Conservation (phyloP, 2,329 filamentous ascomycete species). For the Cryphonectria radicalis region DNA sequence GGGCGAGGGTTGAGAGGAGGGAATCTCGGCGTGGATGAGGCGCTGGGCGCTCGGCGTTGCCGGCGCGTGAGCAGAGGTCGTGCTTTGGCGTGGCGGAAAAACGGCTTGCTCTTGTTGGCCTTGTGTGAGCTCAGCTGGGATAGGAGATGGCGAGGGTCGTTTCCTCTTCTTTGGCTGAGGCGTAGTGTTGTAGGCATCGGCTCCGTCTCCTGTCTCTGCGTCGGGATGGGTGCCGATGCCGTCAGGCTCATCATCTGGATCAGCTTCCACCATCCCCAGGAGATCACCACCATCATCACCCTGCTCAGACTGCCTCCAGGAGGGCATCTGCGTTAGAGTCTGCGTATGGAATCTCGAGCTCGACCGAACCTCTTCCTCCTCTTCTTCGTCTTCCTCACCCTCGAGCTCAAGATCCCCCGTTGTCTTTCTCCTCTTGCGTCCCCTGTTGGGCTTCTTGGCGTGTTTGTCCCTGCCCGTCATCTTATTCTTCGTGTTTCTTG, state of each 20-base stretch:
- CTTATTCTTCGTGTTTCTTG: background rate
- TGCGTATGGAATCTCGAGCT: conserved; percentile 40
- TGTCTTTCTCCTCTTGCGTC: conserved; percentile 21
- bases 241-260: conserved; percentile 35
- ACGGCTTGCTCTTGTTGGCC: background rate
- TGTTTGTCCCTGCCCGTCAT: conserved; percentile 8
- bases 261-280: conserved; percentile 30
- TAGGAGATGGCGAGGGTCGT: background rate
- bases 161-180: conserved; percentile 21
- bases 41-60: conserved; percentile 42
- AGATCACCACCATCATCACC: conserved; percentile 25
- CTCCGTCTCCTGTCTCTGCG: background rate
- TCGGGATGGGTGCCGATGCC: background rate
- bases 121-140: background rate
- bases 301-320: conserved; percentile 25
- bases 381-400: conserved; percentile 27
- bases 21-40: conserved; percentile 42
- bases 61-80: conserved; percentile 41
- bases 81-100: conserved; percentile 9
- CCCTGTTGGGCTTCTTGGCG: background rate
- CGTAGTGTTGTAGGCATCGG: background rate
- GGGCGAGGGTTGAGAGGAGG: conserved; percentile 50
- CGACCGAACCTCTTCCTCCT: conserved; percentile 31
- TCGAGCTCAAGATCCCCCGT: conserved; percentile 6
- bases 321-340: conserved; percentile 42